phyloP scores from a whole-genome alignment of 1,284 basidiomycete species.

The Malassezia dermatis region DNA sequence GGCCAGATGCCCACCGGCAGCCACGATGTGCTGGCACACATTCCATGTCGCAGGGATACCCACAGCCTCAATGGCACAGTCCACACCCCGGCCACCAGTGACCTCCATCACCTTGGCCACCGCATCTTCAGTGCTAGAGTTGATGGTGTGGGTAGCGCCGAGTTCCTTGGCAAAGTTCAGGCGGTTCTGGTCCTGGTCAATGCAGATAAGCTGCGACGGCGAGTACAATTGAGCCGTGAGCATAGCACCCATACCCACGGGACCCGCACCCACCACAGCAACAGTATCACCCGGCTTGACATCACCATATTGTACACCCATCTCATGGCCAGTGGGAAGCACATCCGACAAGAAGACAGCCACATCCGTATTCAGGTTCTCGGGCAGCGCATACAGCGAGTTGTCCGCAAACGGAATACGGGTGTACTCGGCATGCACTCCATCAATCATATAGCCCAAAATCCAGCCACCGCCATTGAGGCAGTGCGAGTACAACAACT shows the following conservation, averaged over 20 bases:
- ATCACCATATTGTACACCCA: conserved; percentile 1
- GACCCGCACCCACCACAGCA: neutral
- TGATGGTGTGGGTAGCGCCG: neutral
- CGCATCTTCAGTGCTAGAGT: neutral
- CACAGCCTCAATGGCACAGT: neutral
- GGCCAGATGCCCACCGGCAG: neutral
- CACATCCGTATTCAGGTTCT: conserved; percentile 1
- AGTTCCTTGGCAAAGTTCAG: neutral
- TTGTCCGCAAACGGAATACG: neutral
- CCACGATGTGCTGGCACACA: conserved; percentile 1
- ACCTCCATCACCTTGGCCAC: conserved; percentile 1
- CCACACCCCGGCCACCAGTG: neutral
- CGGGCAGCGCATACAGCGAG: neutral
- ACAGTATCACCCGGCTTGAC: neutral
- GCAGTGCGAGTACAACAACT: conserved; percentile 4
- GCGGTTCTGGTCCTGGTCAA: neutral
- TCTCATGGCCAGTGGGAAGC: conserved; percentile 1
- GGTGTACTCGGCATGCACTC: neutral
- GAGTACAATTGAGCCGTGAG: neutral
- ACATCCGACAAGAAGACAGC: conserved; percentile 1
- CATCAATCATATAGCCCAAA: conserved; percentile 1
- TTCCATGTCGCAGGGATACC: neutral
- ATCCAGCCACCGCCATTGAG: neutral
- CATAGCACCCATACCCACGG: neutral
- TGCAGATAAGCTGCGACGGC: neutral